Evolutionary conservation across 805 yeast species (phyloP).

Genomic region (Saccharomycopsis olivae): DNA sequence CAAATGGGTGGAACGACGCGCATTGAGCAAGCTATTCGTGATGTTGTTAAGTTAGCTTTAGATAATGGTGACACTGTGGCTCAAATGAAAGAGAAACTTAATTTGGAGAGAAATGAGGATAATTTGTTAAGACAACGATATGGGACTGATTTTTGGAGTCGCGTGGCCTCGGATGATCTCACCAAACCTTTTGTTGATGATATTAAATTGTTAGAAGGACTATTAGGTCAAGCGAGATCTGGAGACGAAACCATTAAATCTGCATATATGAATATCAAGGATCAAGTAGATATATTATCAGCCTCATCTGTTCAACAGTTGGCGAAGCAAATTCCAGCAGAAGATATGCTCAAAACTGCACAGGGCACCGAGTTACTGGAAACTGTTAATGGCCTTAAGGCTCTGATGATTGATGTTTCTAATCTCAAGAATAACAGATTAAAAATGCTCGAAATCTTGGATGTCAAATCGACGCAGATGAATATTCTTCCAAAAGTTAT

Average conservation of each 20-base stretch:
- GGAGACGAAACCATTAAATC: slow-evolving; percentile 48
- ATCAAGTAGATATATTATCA: slow-evolving; percentile 33
- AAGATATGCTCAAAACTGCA: slow-evolving; percentile 16
- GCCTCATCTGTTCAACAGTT: slow-evolving; percentile 24
- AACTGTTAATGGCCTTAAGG: slow-evolving; percentile 28
- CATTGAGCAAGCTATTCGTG: slow-evolving; percentile 33
- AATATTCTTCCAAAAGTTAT: slow-evolving; percentile 45
- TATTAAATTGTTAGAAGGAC: slow-evolving; percentile 28
- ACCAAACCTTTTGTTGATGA: slow-evolving; percentile 20
- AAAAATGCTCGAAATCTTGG: slow-evolving; percentile 31
- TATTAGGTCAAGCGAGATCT: slow-evolving; percentile 43
- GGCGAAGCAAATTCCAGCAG: slow-evolving; percentile 24
- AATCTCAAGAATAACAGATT: slow-evolving; percentile 25
- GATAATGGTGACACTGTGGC: slow-evolving; percentile 34
- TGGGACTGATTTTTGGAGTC: slow-evolving; percentile 46
- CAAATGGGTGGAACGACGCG: slow-evolving; percentile 40
- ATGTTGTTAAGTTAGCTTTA: slow-evolving; percentile 33
- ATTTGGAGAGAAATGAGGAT: slow-evolving; percentile 47
- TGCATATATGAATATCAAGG: slow-evolving; percentile 39
- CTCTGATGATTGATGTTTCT: slow-evolving; percentile 24
- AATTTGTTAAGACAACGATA: slow-evolving; percentile 35
- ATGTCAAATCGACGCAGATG: slow-evolving; percentile 34
- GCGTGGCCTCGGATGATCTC: slow-evolving; percentile 37
- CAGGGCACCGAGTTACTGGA: slow-evolving; percentile 23
- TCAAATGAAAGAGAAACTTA: slow-evolving; percentile 36